Conservation (phyloP, 2,329 filamentous ascomycete species). For the Tolypocladium amazonense region DNA sequence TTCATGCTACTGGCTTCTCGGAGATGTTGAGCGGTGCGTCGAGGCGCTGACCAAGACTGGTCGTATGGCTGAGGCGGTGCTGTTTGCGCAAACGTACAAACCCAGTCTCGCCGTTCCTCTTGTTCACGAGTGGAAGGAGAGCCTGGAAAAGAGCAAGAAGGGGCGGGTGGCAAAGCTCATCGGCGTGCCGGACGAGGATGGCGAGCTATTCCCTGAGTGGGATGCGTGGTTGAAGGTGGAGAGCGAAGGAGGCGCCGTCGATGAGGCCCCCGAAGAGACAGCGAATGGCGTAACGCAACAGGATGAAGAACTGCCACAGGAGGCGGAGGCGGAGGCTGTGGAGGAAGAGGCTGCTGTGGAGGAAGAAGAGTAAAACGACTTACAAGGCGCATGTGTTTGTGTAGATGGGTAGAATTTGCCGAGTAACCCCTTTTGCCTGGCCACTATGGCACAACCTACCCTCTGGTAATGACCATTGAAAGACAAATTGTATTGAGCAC, state of each 20-base stretch:
- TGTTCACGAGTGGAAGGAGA: constrained; percentile 71
- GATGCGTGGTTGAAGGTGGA: constrained; percentile 80
- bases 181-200: constrained; percentile 70
- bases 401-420: neutral
- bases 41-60: constrained; percentile 70
- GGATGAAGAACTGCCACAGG: constrained; percentile 11
- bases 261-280: neutral
- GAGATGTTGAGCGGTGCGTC: constrained; percentile 72
- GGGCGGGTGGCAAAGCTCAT: constrained; percentile 74
- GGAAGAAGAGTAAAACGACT: constrained; percentile 10
- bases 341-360: constrained; percentile 15
- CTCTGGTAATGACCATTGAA: neutral
- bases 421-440: neutral
- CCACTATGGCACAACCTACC: neutral
- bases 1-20: constrained; percentile 77
- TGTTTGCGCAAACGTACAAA: constrained; percentile 94
- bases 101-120: constrained; percentile 61
- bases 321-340: constrained; percentile 10
- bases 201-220: constrained; percentile 93
- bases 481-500: neutral
- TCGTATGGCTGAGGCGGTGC: constrained; percentile 71
- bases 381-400: constrained; percentile 9
- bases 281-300: constrained; percentile 5
- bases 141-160: constrained; percentile 76
- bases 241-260: constrained; percentile 47